Evolutionary conservation across 371 early-diverging fungal genomes (phyloP), one percentile per base, ranked within the genome.

Genomic region (Batrachochytrium dendrobatidis): DNA sequence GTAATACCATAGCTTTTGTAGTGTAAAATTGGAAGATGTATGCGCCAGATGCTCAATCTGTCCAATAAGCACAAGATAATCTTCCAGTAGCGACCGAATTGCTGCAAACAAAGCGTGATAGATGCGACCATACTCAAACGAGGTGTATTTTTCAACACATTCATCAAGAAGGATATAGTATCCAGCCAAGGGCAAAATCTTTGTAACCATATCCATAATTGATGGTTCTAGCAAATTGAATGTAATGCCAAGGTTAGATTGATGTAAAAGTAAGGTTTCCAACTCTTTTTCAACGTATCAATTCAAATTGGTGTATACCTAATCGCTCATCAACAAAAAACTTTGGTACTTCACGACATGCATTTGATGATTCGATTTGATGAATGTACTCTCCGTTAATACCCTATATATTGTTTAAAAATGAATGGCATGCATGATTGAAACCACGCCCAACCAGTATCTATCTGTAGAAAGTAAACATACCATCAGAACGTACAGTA

Each of bases 1-100:
- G 67, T 92, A 87, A 61, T 83, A 90, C 91, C 91, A 90, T 6
- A 95, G 71, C 65, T 89, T 87, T 58, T 94, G 95, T 18, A 95
- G 68, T 1, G 92, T 87, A 64, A 95, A 94, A 3, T 56, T 51
- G 0, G 83, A 73, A 0, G 81, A 77, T 0, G 86, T 77, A 49
- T 87, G 83, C 45, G 86, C 85, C 55, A 89, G 86, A 57, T 86
- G 86, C 62, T 97, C 97, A 1, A 94, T 73, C 64, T 93, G 93
- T 18, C 89, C 89, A n/a, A 97, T 79, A 34, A 93, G 71, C 1
- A 86, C 67, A n/a, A 83, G 64, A 56, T 90, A 94, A 51, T 93
- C 94, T 81, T 88, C 53, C 29, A 58, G 10, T 1, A 58, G 43
- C 12, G 44, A 25, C 34, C 52, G 24, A 29, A 94, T 86, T 0